Evolutionary conservation across 2,329 filamentous ascomycete species (phyloP), one percentile per base, ranked within the genome.

Genomic region (Diaporthe citri): DNA sequence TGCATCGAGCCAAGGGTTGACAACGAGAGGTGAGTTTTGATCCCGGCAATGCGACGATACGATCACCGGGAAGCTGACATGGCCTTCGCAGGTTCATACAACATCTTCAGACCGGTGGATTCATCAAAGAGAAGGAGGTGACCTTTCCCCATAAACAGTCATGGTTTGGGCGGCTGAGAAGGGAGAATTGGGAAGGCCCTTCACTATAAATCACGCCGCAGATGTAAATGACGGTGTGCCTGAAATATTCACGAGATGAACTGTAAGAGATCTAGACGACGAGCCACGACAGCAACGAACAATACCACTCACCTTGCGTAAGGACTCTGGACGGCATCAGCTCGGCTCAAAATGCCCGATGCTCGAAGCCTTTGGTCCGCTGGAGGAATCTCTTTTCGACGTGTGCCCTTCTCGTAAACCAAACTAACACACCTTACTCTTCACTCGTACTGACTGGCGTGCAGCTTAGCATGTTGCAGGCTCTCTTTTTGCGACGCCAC

Each of bases 91-190:
- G 93, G 78, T 88, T 95, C 73, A 91, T 93, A 77, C 83, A 88
- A 9, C 95, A 96, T 77, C 89, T 97, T 22, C 89, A 94, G 76
- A 85, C 90, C 9, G 88, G 89, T 0, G 96, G 96, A 0, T 99
- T 98, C 82, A 91, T 93, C 78, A 97, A 95, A 81, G 94, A 98
- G 84, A 92, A 92, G 75, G 95, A 98, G 81, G 89, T 98, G 69
- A 90, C 92, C 1, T 95, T 99, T 77, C 93, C 95, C 1, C 96
- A 98, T 82, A 99, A 99, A 84, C 95, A 97, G 82, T 92, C 95
- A 9, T 97, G 96, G 84, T 89, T 96, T 76, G 93, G 97, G 84
- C 93, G 93, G 80, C 89, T 97, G 77, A 89, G 91, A 74, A 89
- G 96, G 76, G 95, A 98, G 78, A 90, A 89, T 28, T 98, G 95